Base-by-base conservation (phyloP, 2,329 filamentous ascomycete species). In the Diaporthe sp. region DNA sequence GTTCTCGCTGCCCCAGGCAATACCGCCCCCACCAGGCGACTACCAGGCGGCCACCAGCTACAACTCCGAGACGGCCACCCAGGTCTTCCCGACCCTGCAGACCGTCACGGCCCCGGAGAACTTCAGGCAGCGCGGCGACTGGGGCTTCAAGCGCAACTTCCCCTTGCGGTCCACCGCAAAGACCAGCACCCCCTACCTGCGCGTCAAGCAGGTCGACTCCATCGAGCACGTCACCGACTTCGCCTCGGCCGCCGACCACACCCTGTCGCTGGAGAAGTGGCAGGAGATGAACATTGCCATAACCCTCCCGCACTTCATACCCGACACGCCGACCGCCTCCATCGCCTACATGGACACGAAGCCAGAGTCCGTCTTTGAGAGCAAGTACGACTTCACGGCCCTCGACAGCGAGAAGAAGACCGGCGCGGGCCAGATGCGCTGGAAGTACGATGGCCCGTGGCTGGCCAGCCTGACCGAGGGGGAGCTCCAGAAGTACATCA, bases 151-250 rank as follows among this genome's bases (percentile, higher is more conserved):
- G 86, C 89, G 96, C 72, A 88, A 95, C 1, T 87, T 98, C 8
- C 96, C 96, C 1, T 85, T 93, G 12, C 93, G 93, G 81, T 92
- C 93, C 4, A 96, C 94, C 7, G 90, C 91, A 27, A 90, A 91
- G 71, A 92, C 91, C 9, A 91, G 92, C 9, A 92, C 92, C n/a
- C 94, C 95, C 13, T 87, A 94, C 66, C 89, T 98, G 71, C 91
- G 94, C 77, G 85, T 98, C 78, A 92, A 91, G 79, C 89, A 93
- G 75, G 89, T 97, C 77, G 96, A 98, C 85, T 94, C 94, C 2
- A 90, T 92, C 78, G 95, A 98, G 84, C 93, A 95, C 82, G 89
- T 98, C 78, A 98, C 96, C 80, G 95, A 98, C 80, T 98, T 95
- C 83, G 88, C 91, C 76, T 95, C 94, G 50, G 94, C 95, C 0